Percentiles rank a stretch among this genome's conserved stretches.
Evolutionary conservation across 2,329 filamentous ascomycete species (phyloP).

Genomic region (Aureobasidium pullulans): DNA sequence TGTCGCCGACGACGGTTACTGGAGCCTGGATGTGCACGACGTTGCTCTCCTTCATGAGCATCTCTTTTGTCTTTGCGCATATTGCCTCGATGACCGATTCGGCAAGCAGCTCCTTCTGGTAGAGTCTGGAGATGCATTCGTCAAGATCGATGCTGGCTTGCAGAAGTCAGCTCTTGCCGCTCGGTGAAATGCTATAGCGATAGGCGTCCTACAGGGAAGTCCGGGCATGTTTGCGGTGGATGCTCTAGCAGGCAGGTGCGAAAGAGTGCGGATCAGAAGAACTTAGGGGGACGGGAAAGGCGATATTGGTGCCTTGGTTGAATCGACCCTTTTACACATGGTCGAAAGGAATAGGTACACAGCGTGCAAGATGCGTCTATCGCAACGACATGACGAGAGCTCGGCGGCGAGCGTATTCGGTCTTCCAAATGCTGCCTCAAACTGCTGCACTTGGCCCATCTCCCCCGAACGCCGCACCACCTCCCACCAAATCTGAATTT

Average conservation of each 20-base stretch:
- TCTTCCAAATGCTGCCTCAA: background rate
- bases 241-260: background rate
- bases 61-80: slow-evolving; percentile 97
- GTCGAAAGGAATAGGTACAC: background rate
- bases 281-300: slow-evolving; percentile 1
- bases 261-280: background rate
- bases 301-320: background rate
- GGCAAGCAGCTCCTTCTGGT: slow-evolving; percentile 92
- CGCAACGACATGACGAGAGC: background rate
- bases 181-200: background rate
- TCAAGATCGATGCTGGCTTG: slow-evolving; percentile 93
- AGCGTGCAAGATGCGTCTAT: background rate
- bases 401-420: background rate
- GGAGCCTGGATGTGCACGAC: slow-evolving; percentile 94
- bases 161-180: slow-evolving; percentile 14
- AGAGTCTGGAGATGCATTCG: slow-evolving; percentile 94
- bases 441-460: background rate
- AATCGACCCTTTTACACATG: slow-evolving; percentile 3
- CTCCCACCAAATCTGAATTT: background rate
- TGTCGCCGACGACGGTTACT: slow-evolving; percentile 95
- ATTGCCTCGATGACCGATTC: slow-evolving; percentile 98
- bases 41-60: slow-evolving; percentile 99
- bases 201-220: slow-evolving; percentile 38
- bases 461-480: background rate
- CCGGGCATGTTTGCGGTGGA: slow-evolving; percentile 35